Conservation (phyloP, 2,329 filamentous ascomycete genomes). For the Phaeomoniella chlamydospora region DNA sequence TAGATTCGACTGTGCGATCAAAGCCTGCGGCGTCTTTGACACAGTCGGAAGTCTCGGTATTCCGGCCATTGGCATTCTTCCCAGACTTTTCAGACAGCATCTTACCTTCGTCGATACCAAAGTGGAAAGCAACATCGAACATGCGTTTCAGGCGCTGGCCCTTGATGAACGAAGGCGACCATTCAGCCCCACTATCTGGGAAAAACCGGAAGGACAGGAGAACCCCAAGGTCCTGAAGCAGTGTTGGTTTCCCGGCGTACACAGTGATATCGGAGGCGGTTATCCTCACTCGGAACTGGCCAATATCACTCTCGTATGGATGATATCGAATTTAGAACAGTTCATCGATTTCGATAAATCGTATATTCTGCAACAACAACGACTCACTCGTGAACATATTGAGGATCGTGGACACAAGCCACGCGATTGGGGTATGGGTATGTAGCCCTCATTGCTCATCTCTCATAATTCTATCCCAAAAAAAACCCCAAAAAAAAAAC, state of each 20-base stretch:
- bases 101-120: conserved; percentile 18
- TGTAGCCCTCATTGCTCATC: too few species aligned
- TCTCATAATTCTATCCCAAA: too few species aligned
- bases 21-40: conserved; percentile 18
- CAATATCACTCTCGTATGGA: conserved; percentile 35
- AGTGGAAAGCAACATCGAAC: conserved; percentile 15
- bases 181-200: conserved; percentile 17
- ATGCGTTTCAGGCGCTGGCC: conserved; percentile 19
- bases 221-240: conserved; percentile 21
- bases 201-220: conserved; percentile 14
- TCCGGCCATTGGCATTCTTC: conserved; percentile 13
- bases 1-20: conserved; percentile 12
- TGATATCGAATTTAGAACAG: conserved; percentile 28
- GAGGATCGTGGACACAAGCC: conserved; percentile 2
- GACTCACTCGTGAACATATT: conserved; percentile 3
- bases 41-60: conserved; percentile 18
- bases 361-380: conserved; percentile 9
- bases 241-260: conserved; percentile 32
- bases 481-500: too few species aligned
- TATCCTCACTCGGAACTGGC: conserved; percentile 33
- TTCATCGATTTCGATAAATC: conserved; percentile 10
- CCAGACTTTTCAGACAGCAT: conserved; percentile 11
- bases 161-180: conserved; percentile 16
- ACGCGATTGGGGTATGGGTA: conserved; percentile 11
- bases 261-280: conserved; percentile 32